phyloP scores from a whole-genome alignment of 2,329 filamentous ascomycete genomes.

The Hypoxylon sp. region DNA sequence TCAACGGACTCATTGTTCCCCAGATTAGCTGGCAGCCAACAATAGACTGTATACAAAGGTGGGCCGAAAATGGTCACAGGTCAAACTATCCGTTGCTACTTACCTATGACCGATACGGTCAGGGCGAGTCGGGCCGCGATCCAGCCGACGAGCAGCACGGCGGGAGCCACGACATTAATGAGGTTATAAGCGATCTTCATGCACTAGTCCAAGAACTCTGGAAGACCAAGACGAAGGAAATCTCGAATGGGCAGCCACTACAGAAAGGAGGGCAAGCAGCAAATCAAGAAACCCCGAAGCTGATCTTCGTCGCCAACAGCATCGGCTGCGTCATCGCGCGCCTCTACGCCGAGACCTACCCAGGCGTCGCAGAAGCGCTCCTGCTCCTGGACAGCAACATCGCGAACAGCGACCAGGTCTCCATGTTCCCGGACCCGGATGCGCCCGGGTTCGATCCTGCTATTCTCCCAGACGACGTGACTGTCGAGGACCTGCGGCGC shows the following conservation, averaged over 20 bases:
- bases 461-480: slow-evolving; percentile 59
- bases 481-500: slow-evolving; percentile 54
- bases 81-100: slow-evolving; percentile 56
- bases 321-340: slow-evolving; percentile 68
- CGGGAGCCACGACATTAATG: slow-evolving; percentile 64
- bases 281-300: slow-evolving; percentile 42
- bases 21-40: slow-evolving; percentile 48
- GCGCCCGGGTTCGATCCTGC: slow-evolving; percentile 59
- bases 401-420: slow-evolving; percentile 69
- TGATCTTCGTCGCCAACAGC: slow-evolving; percentile 67
- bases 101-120: slow-evolving; percentile 71
- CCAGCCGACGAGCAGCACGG: slow-evolving; percentile 65
- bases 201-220: slow-evolving; percentile 60
- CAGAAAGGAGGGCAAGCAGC: slow-evolving; percentile 17
- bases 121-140: slow-evolving; percentile 63
- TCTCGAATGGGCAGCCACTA: neutral
- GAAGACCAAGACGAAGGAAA: slow-evolving; percentile 42
- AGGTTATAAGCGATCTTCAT: slow-evolving; percentile 61
- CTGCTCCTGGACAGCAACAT: slow-evolving; percentile 71
- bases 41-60: slow-evolving; percentile 36
- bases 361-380: slow-evolving; percentile 61
- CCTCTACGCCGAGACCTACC: slow-evolving; percentile 64
- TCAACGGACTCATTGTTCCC: slow-evolving; percentile 51
- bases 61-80: slow-evolving; percentile 12
- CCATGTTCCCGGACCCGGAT: slow-evolving; percentile 70